A percentile compares a stretch with the other conserved stretches of the same genome.
phyloP scores from a whole-genome alignment of 305 asterid species.

The Fraxinus floribunda region DNA sequence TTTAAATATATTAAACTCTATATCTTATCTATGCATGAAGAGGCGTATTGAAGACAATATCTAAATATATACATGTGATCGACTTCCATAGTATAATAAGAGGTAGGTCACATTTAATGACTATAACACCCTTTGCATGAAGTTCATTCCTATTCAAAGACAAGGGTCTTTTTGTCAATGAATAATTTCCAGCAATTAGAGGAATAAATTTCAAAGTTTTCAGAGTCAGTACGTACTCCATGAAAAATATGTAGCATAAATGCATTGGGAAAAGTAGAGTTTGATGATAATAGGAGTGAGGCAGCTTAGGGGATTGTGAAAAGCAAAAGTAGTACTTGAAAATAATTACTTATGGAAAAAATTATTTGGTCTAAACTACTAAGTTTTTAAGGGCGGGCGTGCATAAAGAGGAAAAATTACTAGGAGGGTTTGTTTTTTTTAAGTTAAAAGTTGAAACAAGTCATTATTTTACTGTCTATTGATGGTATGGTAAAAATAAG shows the following conservation, averaged over 20 bases:
- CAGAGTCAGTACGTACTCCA: slow-evolving; percentile 20
- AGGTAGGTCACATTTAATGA: not conserved
- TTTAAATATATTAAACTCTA: too few relatives aligned
- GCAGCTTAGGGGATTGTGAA: slow-evolving; percentile 66
- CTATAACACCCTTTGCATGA: not conserved
- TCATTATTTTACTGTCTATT: slow-evolving; percentile 15
- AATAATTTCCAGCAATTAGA: not conserved
- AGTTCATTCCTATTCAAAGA: not conserved
- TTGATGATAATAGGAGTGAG: slow-evolving; percentile 44
- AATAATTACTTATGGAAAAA: not conserved
- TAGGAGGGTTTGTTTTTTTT: slow-evolving; percentile 19
- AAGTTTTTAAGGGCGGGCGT: slow-evolving; percentile 15
- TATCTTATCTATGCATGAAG: not conserved
- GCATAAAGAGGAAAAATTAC: slow-evolving; percentile 29
- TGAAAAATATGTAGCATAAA: slow-evolving; percentile 22
- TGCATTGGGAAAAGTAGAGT: slow-evolving; percentile 46
- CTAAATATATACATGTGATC: not conserved
- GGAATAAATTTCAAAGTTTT: slow-evolving; percentile 27
- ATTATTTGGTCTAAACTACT: slow-evolving; percentile 9
- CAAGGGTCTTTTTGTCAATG: not conserved
- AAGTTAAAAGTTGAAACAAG: slow-evolving; percentile 18
- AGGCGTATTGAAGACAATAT: not conserved
- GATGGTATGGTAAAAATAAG: slow-evolving; percentile 30
- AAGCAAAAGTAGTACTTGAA: slow-evolving; percentile 34
- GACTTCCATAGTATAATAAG: not conserved